Base-by-base conservation (phyloP, 495 filamentous ascomycete genomes). In the Hyaloscypha variabilis region DNA sequence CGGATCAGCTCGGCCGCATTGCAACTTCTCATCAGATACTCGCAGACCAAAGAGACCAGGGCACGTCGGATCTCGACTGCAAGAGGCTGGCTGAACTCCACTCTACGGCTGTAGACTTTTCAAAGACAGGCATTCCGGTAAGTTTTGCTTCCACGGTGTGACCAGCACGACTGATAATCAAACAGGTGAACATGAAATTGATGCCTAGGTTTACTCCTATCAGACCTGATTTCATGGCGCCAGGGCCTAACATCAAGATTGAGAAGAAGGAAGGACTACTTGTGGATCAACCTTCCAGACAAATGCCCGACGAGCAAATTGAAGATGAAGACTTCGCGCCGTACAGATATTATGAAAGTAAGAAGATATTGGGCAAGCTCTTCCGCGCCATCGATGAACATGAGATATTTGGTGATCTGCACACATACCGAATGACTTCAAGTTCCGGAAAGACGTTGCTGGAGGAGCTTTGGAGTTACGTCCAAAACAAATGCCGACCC, bases 91-190 rank as follows among this genome's bases (percentile, higher is more conserved):
- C 92, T 10, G 77, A 83, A 59, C 72, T 94, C 68, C 85, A 87
- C 61, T 94, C 91, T 0, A 87, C 79, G 0, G 91, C 89, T 0
- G 92, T 96, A 1, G 92, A 96, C 74, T 96, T 88, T 68, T 89
- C 87, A 2, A 94, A 96, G 70, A 87, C 88, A 0, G 92, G 92
- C 0, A 83, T 85, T 26, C 81, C 87, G 0, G 90, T 93, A 57
- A 13, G 25, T 36, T 55, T 13, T 29, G n/a, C 14, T 30, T 28
- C 24, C 21, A 19, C 10, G 17, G 49, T 21, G 17, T 17, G 24
- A n/a, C 23, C 23, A 42, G 6, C 14, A 42, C 31, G 21, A 55
- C 39, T 29, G 42, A n/a, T 42, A 4, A 4, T 34, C 30, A 30
- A 64, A 42, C 13, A 25, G 13, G 53, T 58, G 19, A 79, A 77